phyloP scores from a whole-genome alignment of 306 rosid genomes.

The Oxytropis ochrocephala region DNA sequence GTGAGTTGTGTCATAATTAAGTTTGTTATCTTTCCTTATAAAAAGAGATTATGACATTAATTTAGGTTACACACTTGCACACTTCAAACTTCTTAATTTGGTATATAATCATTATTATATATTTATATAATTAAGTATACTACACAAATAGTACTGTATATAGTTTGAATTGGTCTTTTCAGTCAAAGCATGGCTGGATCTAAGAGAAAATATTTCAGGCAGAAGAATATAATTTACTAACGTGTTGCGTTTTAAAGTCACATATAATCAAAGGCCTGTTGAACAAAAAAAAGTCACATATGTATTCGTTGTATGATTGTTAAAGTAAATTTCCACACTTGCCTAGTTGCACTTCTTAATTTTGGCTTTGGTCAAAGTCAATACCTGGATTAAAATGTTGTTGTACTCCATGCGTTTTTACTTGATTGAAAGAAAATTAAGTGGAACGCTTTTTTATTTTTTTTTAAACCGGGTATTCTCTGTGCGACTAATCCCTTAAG shows the following conservation, averaged over 20 bases:
- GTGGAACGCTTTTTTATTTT: neutral
- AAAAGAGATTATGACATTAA: too few relatives aligned
- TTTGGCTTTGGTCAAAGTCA: constrained; percentile 29
- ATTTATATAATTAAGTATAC: neutral
- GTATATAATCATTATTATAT: too few relatives aligned
- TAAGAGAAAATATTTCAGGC: neutral
- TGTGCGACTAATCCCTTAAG: too few relatives aligned
- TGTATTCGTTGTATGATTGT: neutral
- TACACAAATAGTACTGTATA: neutral
- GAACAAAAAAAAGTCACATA: too few relatives aligned
- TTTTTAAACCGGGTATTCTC: too few relatives aligned
- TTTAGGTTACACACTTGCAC: too few relatives aligned
- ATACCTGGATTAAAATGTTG: neutral
- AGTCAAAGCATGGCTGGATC: constrained; percentile 30
- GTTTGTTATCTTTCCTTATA: too few relatives aligned
- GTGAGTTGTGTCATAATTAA: too few relatives aligned
- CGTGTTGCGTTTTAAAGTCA: constrained; percentile 17
- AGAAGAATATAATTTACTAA: neutral
- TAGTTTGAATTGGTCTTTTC: constrained; percentile 23
- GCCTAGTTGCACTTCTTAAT: neutral
- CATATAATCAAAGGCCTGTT: too few relatives aligned
- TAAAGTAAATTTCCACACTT: constrained; percentile 19
- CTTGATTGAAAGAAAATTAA: neutral
- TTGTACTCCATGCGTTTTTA: neutral
- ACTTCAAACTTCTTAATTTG: too few relatives aligned